Evolutionary conservation across 2,329 filamentous ascomycete species (phyloP), one percentile per base, ranked within the genome.

Genomic region (Fusarium neocosmosporiellum): DNA sequence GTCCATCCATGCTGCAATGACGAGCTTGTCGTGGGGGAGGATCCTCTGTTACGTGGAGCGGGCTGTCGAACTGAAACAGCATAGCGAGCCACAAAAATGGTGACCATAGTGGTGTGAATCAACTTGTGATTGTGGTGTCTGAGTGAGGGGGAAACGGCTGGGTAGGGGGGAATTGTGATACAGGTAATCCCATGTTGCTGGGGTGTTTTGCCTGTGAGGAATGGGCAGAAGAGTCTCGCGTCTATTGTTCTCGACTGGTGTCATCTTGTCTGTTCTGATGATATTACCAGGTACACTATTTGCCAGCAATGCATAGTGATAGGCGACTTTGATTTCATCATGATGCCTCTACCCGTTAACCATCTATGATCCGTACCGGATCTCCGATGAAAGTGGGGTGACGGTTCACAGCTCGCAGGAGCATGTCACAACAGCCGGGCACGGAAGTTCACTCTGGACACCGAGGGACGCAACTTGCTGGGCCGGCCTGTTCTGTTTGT

Each of bases 311-410:
- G 14, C 5, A n/a, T 14, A 22, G 16, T 34, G 18, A 39, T 46
- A 46, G 41, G 33, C 11, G 24, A 20, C 24, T 31, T 37, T 39
- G 27, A 60, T 60, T 29, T 39, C 31, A 50, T 60, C 41, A 62
- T 67, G 59, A 62, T 73, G 59, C 67, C 24, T 41, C 36, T 59
- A 29, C 27, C 53, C 31, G 54, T 43, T 31, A 58, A 54, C 36
- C 69, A 57, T 57, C 46, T 39, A 54, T 46, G 61, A 61, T 57
- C 41, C 50, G 57, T 68, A 72, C 65, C 48, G 66, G 71, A 75
- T 71, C 73, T 73, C 70, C 68, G 68, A 75, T 67, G 59, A 34
- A 54, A 74, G 71, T 73, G 74, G 73, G 60, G 73, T 75, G 69
- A 67, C 18, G 27, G 27, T 31, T 50, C 46, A 50, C 60, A 53